phyloP scores from a whole-genome alignment of 352 stramenopile species.

The Globisporangium mamillatum region DNA sequence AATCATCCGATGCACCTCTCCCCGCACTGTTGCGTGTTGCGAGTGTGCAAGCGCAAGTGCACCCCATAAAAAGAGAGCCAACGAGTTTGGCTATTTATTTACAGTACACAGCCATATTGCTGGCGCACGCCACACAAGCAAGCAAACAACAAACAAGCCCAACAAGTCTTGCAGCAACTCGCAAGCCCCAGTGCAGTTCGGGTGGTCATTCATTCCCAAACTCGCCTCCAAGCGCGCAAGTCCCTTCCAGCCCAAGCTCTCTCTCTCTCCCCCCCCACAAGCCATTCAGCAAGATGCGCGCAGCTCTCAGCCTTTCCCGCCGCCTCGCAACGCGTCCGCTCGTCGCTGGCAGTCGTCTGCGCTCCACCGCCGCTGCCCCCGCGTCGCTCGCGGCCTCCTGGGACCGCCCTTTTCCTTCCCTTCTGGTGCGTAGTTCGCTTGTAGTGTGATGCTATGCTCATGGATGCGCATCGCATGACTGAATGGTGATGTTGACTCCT shows the following conservation, averaged over 20 bases:
- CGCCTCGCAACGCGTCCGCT: constrained; percentile 15
- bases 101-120: neutral
- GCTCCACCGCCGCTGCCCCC: constrained; percentile 45
- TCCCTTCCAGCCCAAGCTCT: neutral
- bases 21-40: neutral
- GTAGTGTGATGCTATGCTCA: neutral
- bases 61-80: neutral
- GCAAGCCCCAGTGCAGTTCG: neutral
- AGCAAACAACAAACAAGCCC: neutral
- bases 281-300: constrained; percentile 25
- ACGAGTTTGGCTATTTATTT: constrained; percentile 10
- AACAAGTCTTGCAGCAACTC: neutral
- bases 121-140: neutral
- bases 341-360: constrained; percentile 13
- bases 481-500: neutral
- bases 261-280: neutral
- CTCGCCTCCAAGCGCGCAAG: constrained; percentile 10
- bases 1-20: neutral
- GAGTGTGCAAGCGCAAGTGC: constrained; percentile 4
- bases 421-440: constrained; percentile 47
- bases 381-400: constrained; percentile 63
- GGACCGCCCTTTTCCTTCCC: constrained; percentile 76
- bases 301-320: constrained; percentile 29
- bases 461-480: neutral
- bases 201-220: constrained; percentile 21